Conservation (phyloP, 352 stramenopile genomes). For the Phytopythium cucurbitacearum region DNA sequence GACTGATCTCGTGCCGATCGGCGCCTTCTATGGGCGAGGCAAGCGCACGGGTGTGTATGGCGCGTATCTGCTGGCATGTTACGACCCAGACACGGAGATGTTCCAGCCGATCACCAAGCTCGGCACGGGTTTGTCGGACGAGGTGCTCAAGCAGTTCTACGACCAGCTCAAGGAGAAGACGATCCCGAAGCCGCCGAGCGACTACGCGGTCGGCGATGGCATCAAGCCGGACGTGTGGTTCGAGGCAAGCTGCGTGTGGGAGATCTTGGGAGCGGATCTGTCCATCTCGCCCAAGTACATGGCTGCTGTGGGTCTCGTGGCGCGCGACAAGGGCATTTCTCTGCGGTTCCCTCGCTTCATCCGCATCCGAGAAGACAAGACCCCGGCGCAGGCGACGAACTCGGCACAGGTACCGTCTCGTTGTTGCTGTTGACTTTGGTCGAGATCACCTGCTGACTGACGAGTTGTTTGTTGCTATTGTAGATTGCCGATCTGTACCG, state of each 20-base stretch:
- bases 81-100: conserved; percentile 96
- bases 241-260: conserved; percentile 95
- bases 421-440: background rate
- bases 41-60: conserved; percentile 97
- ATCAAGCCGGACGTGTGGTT: conserved; percentile 96
- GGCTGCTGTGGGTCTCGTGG: conserved; percentile 90
- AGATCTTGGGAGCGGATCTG: conserved; percentile 98
- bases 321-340: conserved; percentile 94
- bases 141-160: conserved; percentile 92
- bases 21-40: conserved; percentile 95
- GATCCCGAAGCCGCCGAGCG: conserved; percentile 78
- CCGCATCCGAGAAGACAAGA: conserved; percentile 97
- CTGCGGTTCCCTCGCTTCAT: conserved; percentile 99
- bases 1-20: conserved; percentile 97
- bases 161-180: conserved; percentile 80
- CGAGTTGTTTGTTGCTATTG: conserved; percentile 6
- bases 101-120: conserved; percentile 99
- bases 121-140: conserved; percentile 98
- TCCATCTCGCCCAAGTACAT: conserved; percentile 98
- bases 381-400: conserved; percentile 93
- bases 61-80: conserved; percentile 98
- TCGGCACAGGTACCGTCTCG: conserved; percentile 88
- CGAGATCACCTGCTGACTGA: background rate
- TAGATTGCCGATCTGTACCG: conserved; percentile 82
- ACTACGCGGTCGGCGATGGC: conserved; percentile 91